Evolutionary conservation across 1,284 basidiomycete genomes (phyloP), one percentile per base, ranked within the genome.

Genomic region (Leccinum fuscescens): DNA sequence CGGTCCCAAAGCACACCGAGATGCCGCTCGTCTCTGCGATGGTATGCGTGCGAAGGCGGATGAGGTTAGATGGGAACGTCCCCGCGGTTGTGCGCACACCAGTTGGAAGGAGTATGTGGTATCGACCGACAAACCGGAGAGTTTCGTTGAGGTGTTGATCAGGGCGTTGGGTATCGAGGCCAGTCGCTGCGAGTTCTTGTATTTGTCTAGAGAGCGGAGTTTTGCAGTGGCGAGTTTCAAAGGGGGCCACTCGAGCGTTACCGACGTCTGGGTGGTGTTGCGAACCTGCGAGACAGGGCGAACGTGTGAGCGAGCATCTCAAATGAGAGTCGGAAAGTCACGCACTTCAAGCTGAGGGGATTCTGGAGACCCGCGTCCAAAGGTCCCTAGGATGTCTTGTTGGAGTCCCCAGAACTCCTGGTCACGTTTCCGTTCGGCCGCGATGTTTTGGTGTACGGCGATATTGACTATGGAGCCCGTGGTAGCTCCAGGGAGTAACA

Each of bases 401-500:
- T 98, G 96, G 48, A 98, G 79, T 2, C 82, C 75, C 88, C 86
- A 90, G 72, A 98, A 97, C 22, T 91, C 88, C 3, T 79, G 75
- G 65, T 93, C 89, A 61, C 93, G 84, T 65, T 86, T 83, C 68
- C 88, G 85, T 75, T 98, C 95, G 64, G 95, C 94, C 0, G 80
- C 72, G 31, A 86, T 74, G 73, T 98, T 96, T 64, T 94, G 86
- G 65, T 92, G 84, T 14, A 97, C 73, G 0, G 93, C 88, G 72
- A 98, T 98, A 71, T 94, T 96, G 67, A 98, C 92, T 66, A 98
- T 97, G n/a, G 94, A 96, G 8, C 95, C 95, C 0, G 94, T 86
- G 3, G 90, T 88, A 1, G 93, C 89, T 15, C 94, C 94, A 0
- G 94, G 91, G 2, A 94, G 95, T 11, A 98, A 80, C 1, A 98